Conservation (phyloP, 176 grass and related monocot genomes). For the Dactylis glomerata region DNA sequence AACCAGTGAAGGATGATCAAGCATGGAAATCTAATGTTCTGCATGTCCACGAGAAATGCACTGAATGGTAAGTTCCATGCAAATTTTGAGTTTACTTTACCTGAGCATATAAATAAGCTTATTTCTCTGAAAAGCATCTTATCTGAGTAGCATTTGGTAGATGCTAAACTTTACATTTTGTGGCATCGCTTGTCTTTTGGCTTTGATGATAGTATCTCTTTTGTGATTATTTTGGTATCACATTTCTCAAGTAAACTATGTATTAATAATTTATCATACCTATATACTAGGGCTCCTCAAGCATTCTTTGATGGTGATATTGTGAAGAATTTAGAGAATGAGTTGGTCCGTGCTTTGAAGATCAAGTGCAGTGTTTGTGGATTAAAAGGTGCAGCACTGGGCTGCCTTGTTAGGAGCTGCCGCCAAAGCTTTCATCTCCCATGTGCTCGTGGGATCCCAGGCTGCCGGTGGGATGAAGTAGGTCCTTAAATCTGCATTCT, state of each 20-base stretch:
- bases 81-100: background rate
- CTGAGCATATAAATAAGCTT: background rate
- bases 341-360: slow-evolving; percentile 77
- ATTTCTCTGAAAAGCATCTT: background rate
- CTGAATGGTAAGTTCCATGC: slow-evolving; percentile 73
- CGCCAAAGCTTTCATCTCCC: slow-evolving; percentile 87
- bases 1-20: slow-evolving; percentile 50
- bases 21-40: slow-evolving; percentile 64
- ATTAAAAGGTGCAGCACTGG: slow-evolving; percentile 92
- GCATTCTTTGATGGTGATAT: slow-evolving; percentile 75
- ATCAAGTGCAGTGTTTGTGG: slow-evolving; percentile 90
- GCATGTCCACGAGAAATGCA: slow-evolving; percentile 91
- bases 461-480: slow-evolving; percentile 85
- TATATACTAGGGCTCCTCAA: slow-evolving; percentile 86
- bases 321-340: slow-evolving; percentile 69
- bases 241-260: background rate
- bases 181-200: background rate
- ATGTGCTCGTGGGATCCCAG: slow-evolving; percentile 64
- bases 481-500: background rate
- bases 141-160: background rate
- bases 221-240: background rate
- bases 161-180: background rate
- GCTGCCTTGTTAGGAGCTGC: slow-evolving; percentile 89
- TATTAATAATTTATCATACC: slow-evolving; percentile 3
- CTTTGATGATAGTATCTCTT: background rate